Percentiles rank a stretch among this genome's conserved stretches.
Conservation (phyloP, 1,139 yeast genomes). For the Nakaseomyces kungkrabaensis region DNA sequence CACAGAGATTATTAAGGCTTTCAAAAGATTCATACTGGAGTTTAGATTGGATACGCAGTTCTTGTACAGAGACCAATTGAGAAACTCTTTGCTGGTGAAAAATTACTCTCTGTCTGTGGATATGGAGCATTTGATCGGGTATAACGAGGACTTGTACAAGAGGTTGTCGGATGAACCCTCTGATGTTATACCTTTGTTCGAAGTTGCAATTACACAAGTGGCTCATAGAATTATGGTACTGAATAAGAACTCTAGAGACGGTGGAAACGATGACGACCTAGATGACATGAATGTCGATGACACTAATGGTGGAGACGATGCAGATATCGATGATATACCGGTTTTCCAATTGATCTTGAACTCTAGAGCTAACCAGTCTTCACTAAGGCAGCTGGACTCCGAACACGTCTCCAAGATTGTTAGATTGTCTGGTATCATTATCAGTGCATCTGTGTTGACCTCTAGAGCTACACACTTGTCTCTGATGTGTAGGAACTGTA, state of each 20-base stretch:
- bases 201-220: conserved; percentile 79
- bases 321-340: conserved; percentile 52
- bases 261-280: conserved; percentile 30
- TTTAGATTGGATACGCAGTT: conserved; percentile 77
- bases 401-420: conserved; percentile 85
- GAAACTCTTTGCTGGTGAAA: conserved; percentile 76
- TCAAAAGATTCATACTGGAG: conserved; percentile 74
- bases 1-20: conserved; percentile 70
- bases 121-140: conserved; percentile 77
- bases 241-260: conserved; percentile 32
- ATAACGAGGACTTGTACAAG: conserved; percentile 82
- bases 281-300: conserved; percentile 28
- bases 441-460: conserved; percentile 79
- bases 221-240: conserved; percentile 67
- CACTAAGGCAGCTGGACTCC: conserved; percentile 77
- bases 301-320: conserved; percentile 19
- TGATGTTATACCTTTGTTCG: conserved; percentile 83
- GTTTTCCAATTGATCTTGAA: conserved; percentile 71
- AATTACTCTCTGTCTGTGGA: conserved; percentile 67
- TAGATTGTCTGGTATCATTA: conserved; percentile 85
- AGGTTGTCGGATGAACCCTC: conserved; percentile 77
- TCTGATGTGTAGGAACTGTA: conserved; percentile 79
- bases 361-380: conserved; percentile 61
- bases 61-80: conserved; percentile 81
- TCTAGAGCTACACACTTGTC: conserved; percentile 83